These are phyloP conservation scores for Pugionium dolabratum DNA, from an alignment of 345 rosid genomes.

Conservation along the genomic window DNA sequence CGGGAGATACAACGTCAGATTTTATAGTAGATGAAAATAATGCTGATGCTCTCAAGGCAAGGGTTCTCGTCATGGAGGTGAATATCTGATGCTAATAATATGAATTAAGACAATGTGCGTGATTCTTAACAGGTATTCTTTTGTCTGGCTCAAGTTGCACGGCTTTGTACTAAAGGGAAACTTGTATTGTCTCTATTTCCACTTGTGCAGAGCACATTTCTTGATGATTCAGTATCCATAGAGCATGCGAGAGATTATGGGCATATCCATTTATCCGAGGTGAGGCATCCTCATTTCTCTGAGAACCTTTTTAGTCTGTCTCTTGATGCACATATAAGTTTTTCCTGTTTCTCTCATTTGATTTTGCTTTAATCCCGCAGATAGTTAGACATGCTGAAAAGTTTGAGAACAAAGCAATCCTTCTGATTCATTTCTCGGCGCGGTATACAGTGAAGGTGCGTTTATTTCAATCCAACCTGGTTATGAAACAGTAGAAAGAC, in stretches of 20 bases:
- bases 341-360: constrained; percentile 3
- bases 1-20: constrained; percentile 89
- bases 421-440: constrained; percentile 93
- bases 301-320: constrained; percentile 14
- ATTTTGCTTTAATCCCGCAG: constrained; percentile 43
- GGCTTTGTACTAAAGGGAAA: constrained; percentile 15
- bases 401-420: constrained; percentile 78
- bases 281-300: constrained; percentile 26
- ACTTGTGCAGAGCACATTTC: constrained; percentile 70
- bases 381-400: constrained; percentile 63
- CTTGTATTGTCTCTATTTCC: constrained; percentile 3
- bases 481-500: background rate
- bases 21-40: constrained; percentile 66
- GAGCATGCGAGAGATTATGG: constrained; percentile 96
- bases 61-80: constrained; percentile 92
- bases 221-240: constrained; percentile 60
- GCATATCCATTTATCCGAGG: constrained; percentile 88
- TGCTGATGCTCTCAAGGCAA: constrained; percentile 73
- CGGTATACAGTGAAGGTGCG: constrained; percentile 71
- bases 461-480: constrained; percentile 6
- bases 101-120: constrained; percentile 20
- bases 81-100: constrained; percentile 25
- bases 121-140: background rate
- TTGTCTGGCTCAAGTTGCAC: background rate
- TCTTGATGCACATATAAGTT: constrained; percentile 13